Conservation (phyloP, 352 stramenopile genomes). For the Globisporangium ultimum region DNA sequence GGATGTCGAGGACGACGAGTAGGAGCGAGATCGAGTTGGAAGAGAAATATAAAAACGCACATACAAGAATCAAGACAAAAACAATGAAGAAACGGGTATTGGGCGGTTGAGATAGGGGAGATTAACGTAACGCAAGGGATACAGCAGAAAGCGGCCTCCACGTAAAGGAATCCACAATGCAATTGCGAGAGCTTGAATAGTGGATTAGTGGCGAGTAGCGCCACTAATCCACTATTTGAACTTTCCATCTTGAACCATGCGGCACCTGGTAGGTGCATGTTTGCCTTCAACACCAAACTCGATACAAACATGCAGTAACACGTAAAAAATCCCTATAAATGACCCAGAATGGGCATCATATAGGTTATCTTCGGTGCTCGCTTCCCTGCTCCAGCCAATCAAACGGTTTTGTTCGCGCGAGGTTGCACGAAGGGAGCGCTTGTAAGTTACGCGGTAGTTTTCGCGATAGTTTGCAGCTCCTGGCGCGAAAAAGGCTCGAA, state of each 20-base stretch:
- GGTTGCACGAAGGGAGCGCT: not conserved
- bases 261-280: no score
- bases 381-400: not conserved
- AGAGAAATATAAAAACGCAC: not conserved
- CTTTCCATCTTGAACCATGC: no score
- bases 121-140: no score
- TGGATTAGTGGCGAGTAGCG: no score
- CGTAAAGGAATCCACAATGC: no score
- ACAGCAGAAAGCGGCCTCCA: no score
- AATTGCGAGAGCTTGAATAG: no score
- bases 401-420: not conserved
- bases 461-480: not conserved
- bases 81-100: not conserved
- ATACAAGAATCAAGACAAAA: slow-evolving; percentile 4
- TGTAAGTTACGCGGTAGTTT: not conserved
- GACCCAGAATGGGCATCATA: not conserved
- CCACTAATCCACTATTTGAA: no score
- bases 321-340: not conserved
- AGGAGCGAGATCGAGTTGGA: slow-evolving; percentile 19
- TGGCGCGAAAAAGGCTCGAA: slow-evolving; percentile 11
- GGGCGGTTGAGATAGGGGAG: no score
- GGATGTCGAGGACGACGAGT: slow-evolving; percentile 73
- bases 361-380: not conserved
- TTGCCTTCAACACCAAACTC: no score
- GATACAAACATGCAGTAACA: not conserved